Base-by-base conservation (phyloP, 2,329 filamentous ascomycete species). In the Cucurbitaria berberidis region DNA sequence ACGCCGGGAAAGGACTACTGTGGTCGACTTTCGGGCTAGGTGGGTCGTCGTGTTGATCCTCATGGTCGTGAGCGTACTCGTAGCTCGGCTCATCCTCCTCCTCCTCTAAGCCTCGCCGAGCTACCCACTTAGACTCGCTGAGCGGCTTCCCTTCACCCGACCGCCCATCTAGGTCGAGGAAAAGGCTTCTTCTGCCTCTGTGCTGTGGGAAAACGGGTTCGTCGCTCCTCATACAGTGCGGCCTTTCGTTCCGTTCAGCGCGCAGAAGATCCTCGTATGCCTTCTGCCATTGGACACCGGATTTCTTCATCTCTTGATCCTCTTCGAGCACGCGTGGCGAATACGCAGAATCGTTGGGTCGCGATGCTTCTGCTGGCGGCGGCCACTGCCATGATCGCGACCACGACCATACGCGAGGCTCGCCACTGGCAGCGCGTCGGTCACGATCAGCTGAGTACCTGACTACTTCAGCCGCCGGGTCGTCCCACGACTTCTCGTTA, bases 241-340 rank as follows among this genome's bases (percentile, higher is more conserved):
- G 36, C 8, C 42, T 9, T 10, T 57, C 44, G 39, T 63, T 57
- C 19, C 59, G 51, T 35, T 66, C 55, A 5, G 82, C 73, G 42
- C 77, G 77, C 15, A 86, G 59, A 9, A 87, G 76, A 60, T 87
- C 84, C 61, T 86, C 83, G 59, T 85, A 86, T 0, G 84, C 84
- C 45, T 81, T 80, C 15, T 81, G 77, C 83, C 84, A 86, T 27
- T 76, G 76, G 42, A 74, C 59, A 58, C 76, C 70, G 51, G 74
- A 49, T 39, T 69, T 56, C 67, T 73, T 24, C 62, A 77, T 43
- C 55, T 69, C 32, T 35, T 73, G 66, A 53, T 82, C 73, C n/a
- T 75, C 70, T 60, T 85, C 83, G 1, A 86, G 69, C 16, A 77
- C 70, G n/a, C 82, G 64, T 0, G 83, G 84, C 1, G 84, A 86